phyloP scores from a whole-genome alignment of 768 basidiomycete species.

The Hortiboletus flavorubellus region DNA sequence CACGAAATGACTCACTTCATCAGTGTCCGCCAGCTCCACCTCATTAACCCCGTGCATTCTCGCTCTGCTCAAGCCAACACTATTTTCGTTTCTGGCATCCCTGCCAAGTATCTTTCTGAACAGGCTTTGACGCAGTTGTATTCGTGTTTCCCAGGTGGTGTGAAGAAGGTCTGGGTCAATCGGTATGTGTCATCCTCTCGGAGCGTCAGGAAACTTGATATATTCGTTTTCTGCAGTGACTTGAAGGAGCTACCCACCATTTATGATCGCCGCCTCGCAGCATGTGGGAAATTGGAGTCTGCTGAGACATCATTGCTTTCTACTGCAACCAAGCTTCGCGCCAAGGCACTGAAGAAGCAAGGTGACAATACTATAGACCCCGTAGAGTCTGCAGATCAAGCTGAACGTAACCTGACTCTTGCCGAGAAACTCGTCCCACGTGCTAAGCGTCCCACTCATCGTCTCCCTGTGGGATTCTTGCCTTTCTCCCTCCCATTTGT shows the following conservation, averaged over 20 bases:
- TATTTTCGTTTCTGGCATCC: slow-evolving; percentile 87
- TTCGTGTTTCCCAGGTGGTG: slow-evolving; percentile 84
- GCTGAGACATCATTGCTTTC: slow-evolving; percentile 79
- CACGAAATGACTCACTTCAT: slow-evolving; percentile 81
- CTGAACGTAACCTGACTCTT: slow-evolving; percentile 31
- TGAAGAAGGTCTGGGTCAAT: slow-evolving; percentile 90
- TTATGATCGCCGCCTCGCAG: slow-evolving; percentile 70
- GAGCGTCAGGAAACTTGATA: neutral
- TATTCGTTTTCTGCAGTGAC: slow-evolving; percentile 43
- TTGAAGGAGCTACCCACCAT: slow-evolving; percentile 83
- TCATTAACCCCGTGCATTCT: slow-evolving; percentile 71
- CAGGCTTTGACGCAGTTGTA: slow-evolving; percentile 65
- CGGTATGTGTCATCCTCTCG: slow-evolving; percentile 43
- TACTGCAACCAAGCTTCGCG: slow-evolving; percentile 69
- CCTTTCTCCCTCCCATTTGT: slow-evolving; percentile 60
- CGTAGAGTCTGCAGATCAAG: slow-evolving; percentile 23
- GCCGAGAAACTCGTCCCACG: slow-evolving; percentile 61
- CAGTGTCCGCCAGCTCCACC: slow-evolving; percentile 73
- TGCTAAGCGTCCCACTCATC: slow-evolving; percentile 75
- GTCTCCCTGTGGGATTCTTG: slow-evolving; percentile 52
- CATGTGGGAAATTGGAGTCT: slow-evolving; percentile 77
- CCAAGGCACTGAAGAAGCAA: slow-evolving; percentile 49
- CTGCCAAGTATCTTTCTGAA: slow-evolving; percentile 71
- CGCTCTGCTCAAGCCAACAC: slow-evolving; percentile 85
- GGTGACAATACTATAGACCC: slow-evolving; percentile 22